phyloP scores from a whole-genome alignment of 805 yeast genomes.

The Blastobotrys parvus region DNA sequence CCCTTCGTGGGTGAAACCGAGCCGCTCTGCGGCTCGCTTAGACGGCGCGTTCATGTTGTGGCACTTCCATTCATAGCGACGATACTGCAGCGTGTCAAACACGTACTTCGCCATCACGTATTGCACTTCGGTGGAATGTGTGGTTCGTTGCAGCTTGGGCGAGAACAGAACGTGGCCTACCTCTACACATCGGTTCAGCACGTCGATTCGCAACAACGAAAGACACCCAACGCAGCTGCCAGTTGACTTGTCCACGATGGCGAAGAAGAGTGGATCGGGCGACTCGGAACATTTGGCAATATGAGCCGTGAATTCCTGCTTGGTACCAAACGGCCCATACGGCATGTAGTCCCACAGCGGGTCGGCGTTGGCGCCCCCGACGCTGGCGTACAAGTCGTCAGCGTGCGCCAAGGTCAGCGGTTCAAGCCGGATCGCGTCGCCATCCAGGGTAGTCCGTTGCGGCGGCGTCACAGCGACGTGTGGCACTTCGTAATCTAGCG shows the following conservation, averaged over 20 bases:
- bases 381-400: slow-evolving; percentile 11
- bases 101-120: slow-evolving; percentile 25
- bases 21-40: slow-evolving; percentile 25
- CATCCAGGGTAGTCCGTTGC: neutral
- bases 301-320: slow-evolving; percentile 8
- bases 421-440: slow-evolving; percentile 3
- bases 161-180: slow-evolving; percentile 26
- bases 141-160: slow-evolving; percentile 18
- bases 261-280: slow-evolving; percentile 14
- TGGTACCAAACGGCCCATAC: slow-evolving; percentile 11
- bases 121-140: slow-evolving; percentile 28
- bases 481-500: no score
- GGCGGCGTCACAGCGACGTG: no score
- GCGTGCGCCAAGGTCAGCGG: slow-evolving; percentile 10
- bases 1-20: slow-evolving; percentile 30
- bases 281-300: slow-evolving; percentile 1
- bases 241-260: slow-evolving; percentile 19
- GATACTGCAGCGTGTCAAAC: slow-evolving; percentile 24
- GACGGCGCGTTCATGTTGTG: slow-evolving; percentile 26
- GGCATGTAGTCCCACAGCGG: slow-evolving; percentile 18
- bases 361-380: slow-evolving; percentile 3
- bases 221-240: slow-evolving; percentile 24
- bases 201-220: slow-evolving; percentile 23
- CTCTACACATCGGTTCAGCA: slow-evolving; percentile 24
- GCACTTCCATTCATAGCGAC: slow-evolving; percentile 32